These are phyloP conservation scores for Blastobotrys attinorum DNA, from an alignment of 805 yeast species.

Conservation along the genomic window DNA sequence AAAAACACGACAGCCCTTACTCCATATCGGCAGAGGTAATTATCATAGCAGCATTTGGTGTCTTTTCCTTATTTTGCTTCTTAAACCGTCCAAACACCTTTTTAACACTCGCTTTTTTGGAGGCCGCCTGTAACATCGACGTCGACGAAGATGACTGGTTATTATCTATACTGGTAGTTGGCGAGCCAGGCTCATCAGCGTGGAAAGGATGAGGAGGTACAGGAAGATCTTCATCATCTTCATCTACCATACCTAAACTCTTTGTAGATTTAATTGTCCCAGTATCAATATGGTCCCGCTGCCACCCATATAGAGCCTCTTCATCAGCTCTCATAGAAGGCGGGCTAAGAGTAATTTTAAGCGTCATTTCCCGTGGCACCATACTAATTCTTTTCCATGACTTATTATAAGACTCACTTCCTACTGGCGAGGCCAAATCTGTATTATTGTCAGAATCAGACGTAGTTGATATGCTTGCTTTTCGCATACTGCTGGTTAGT, in stretches of 20 bases:
- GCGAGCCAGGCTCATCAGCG: background rate
- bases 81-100: slow-evolving; percentile 8
- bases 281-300: slow-evolving; percentile 18
- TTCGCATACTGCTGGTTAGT: background rate
- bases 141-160: too few relatives aligned
- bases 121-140: too few relatives aligned
- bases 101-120: slow-evolving; percentile 7
- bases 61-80: slow-evolving; percentile 12
- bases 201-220: background rate
- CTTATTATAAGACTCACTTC: too few relatives aligned
- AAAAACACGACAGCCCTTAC: too few relatives aligned
- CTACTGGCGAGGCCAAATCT: background rate
- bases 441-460: background rate
- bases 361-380: slow-evolving; percentile 19
- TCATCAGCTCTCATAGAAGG: slow-evolving; percentile 23
- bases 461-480: background rate
- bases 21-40: slow-evolving; percentile 20
- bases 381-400: background rate
- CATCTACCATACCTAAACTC: background rate
- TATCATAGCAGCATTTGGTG: slow-evolving; percentile 12
- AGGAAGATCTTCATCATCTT: background rate
- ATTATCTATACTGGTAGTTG: background rate
- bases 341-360: slow-evolving; percentile 22
- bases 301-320: slow-evolving; percentile 24
- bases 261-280: slow-evolving; percentile 10